Conservation (phyloP, 495 filamentous ascomycete genomes). For the Pseudoneurospora amorphoporcata region DNA sequence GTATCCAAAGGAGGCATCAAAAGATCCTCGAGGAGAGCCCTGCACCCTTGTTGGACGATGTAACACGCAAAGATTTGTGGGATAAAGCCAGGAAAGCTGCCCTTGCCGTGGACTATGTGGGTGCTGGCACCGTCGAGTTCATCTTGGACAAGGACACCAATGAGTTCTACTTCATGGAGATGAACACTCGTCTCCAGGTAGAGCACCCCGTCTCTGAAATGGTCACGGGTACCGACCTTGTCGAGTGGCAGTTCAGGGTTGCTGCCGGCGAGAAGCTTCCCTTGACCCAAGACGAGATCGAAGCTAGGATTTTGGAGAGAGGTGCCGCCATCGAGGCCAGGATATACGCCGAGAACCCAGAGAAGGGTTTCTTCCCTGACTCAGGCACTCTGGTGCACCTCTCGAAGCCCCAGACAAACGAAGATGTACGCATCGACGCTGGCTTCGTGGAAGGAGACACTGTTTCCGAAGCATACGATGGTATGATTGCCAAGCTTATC, state of each 20-base stretch:
- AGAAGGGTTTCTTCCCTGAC: slow-evolving; percentile 82
- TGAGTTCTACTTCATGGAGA: slow-evolving; percentile 99
- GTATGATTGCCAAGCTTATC: slow-evolving; percentile 98
- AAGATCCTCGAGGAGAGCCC: slow-evolving; percentile 97
- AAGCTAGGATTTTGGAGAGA: slow-evolving; percentile 58
- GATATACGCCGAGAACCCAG: slow-evolving; percentile 94
- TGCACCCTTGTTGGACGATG: slow-evolving; percentile 72
- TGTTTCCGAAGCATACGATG: slow-evolving; percentile 92
- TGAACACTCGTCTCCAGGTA: slow-evolving; percentile 96
- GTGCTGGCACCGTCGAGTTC: slow-evolving; percentile 95
- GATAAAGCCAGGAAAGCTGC: slow-evolving; percentile 85
- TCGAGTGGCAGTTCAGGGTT: slow-evolving; percentile 92
- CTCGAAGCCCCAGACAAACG: slow-evolving; percentile 53
- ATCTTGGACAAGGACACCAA: slow-evolving; percentile 95
- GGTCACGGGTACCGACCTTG: slow-evolving; percentile 89
- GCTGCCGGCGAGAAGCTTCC: slow-evolving; percentile 83
- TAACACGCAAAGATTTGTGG: slow-evolving; percentile 80
- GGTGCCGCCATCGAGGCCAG: slow-evolving; percentile 90
- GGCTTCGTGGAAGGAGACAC: slow-evolving; percentile 88
- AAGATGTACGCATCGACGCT: slow-evolving; percentile 79
- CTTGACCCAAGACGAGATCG: slow-evolving; percentile 72
- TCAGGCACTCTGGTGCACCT: slow-evolving; percentile 84
- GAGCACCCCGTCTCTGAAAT: slow-evolving; percentile 97
- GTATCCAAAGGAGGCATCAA: slow-evolving; percentile 81
- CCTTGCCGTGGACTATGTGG: slow-evolving; percentile 85